Evolutionary conservation across 2,329 filamentous ascomycete species (phyloP).

Genomic region (Pseudomassariella vexata): DNA sequence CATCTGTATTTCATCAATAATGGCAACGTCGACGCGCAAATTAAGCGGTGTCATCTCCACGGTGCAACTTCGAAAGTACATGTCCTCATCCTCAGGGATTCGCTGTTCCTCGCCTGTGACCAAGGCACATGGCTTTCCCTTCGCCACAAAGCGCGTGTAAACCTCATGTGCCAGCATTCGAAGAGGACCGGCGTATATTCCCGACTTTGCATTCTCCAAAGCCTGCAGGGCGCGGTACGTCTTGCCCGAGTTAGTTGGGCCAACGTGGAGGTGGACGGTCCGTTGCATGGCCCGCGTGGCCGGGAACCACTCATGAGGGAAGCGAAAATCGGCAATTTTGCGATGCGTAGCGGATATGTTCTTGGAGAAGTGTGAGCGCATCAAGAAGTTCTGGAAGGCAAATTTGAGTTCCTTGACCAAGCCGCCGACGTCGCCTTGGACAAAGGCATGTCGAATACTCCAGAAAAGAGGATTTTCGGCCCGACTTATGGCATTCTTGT

Average conservation of each 20-base stretch:
- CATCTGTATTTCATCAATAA: slow-evolving; percentile 99
- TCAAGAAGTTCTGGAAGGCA: slow-evolving; percentile 61
- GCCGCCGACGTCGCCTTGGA: slow-evolving; percentile 42
- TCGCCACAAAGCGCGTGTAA: slow-evolving; percentile 78
- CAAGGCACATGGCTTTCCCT: slow-evolving; percentile 70
- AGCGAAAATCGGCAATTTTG: slow-evolving; percentile 74
- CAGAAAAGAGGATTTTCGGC: slow-evolving; percentile 49
- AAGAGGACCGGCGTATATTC: slow-evolving; percentile 87
- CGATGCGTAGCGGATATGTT: slow-evolving; percentile 53
- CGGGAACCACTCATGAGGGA: slow-evolving; percentile 88
- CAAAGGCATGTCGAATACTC: slow-evolving; percentile 54
- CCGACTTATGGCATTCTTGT: slow-evolving; percentile 28
- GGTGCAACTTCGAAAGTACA: slow-evolving; percentile 74
- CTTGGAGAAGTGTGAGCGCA: slow-evolving; percentile 50
- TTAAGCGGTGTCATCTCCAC: slow-evolving; percentile 76
- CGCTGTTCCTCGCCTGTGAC: slow-evolving; percentile 89
- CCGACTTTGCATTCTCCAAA: slow-evolving; percentile 67
- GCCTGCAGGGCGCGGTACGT: slow-evolving; percentile 90
- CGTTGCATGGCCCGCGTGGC: slow-evolving; percentile 73
- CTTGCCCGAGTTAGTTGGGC: slow-evolving; percentile 96
- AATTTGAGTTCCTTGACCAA: slow-evolving; percentile 57
- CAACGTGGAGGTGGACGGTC: slow-evolving; percentile 86
- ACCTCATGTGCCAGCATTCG: slow-evolving; percentile 89
- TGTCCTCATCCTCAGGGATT: slow-evolving; percentile 52
- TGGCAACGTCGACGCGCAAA: slow-evolving; percentile 70